These are phyloP conservation scores for Avena eriantha DNA, from an alignment of 176 grass and related monocot genomes.

Conservation along the genomic window DNA sequence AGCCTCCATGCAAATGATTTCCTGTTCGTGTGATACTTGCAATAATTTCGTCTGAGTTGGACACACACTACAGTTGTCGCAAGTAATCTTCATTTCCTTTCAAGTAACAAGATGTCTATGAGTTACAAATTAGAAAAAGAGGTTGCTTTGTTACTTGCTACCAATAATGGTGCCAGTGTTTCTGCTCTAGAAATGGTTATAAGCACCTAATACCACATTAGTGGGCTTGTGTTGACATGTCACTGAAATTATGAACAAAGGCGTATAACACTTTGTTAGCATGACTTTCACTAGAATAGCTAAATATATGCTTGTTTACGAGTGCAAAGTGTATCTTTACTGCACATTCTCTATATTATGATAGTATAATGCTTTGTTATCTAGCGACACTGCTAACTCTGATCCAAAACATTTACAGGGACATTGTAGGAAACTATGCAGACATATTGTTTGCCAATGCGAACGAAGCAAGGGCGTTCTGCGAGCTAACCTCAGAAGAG, in stretches of 20 bases:
- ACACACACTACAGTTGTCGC: neutral
- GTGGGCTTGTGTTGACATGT: constrained; percentile 6
- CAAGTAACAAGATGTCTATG: neutral
- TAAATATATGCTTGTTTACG: neutral
- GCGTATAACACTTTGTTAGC: neutral
- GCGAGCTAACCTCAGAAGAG: constrained; percentile 56
- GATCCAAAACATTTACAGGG: constrained; percentile 55
- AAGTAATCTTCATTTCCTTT: neutral
- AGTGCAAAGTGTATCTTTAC: neutral
- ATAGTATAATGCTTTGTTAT: neutral
- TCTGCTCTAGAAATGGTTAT: constrained; percentile 12
- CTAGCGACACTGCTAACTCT: neutral
- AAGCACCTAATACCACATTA: neutral
- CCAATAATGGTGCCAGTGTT: neutral
- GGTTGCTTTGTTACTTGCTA: constrained; percentile 11
- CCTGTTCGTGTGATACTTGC: constrained; percentile 20
- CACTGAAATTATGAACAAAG: constrained; percentile 12
- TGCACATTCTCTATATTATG: constrained; percentile 2
- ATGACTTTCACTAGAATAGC: constrained; percentile 25
- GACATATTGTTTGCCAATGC: constrained; percentile 88
- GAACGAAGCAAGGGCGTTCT: constrained; percentile 77
- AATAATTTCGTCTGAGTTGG: neutral
- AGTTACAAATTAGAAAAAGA: neutral
- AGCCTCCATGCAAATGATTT: neutral
- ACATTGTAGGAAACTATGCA: constrained; percentile 80